A percentile compares a stretch with the other conserved stretches of the same genome.
Conservation (phyloP, 345 rosid genomes). For the Arabis hirsuta region DNA sequence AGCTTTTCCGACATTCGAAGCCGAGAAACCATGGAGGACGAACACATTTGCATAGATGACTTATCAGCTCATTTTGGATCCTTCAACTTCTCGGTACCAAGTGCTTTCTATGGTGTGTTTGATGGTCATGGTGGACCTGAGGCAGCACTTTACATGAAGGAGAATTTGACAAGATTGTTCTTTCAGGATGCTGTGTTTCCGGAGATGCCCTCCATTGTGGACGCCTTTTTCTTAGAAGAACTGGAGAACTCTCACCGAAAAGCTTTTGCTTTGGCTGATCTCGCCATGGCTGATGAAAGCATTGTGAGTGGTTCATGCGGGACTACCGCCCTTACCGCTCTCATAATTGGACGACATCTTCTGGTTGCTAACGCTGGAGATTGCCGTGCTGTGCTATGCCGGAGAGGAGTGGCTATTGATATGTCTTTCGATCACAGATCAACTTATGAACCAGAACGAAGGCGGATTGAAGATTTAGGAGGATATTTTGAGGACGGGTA, state of each 20-base stretch:
- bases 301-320: conserved; percentile 68
- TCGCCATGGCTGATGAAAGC: conserved; percentile 62
- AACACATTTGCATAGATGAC: conserved; percentile 72
- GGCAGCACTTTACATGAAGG: conserved; percentile 75
- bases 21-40: conserved; percentile 80
- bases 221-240: conserved; percentile 43
- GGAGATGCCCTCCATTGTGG: conserved; percentile 35
- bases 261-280: conserved; percentile 79
- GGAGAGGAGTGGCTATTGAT: conserved; percentile 62
- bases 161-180: conserved; percentile 76
- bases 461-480: conserved; percentile 67
- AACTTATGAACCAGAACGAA: conserved; percentile 58
- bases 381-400: conserved; percentile 81
- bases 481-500: conserved; percentile 70
- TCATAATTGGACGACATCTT: conserved; percentile 75
- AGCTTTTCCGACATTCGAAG: conserved; percentile 76
- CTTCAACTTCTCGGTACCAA: conserved; percentile 42
- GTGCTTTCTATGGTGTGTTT: conserved; percentile 85
- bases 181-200: conserved; percentile 83
- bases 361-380: conserved; percentile 95
- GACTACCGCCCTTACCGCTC: conserved; percentile 84
- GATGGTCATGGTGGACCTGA: conserved; percentile 90
- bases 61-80: conserved; percentile 62
- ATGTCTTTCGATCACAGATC: conserved; percentile 86
- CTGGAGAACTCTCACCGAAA: conserved; percentile 67